Evolutionary conservation across 1,284 basidiomycete species (phyloP).

Genomic region (Singerocomus rubriflavus): DNA sequence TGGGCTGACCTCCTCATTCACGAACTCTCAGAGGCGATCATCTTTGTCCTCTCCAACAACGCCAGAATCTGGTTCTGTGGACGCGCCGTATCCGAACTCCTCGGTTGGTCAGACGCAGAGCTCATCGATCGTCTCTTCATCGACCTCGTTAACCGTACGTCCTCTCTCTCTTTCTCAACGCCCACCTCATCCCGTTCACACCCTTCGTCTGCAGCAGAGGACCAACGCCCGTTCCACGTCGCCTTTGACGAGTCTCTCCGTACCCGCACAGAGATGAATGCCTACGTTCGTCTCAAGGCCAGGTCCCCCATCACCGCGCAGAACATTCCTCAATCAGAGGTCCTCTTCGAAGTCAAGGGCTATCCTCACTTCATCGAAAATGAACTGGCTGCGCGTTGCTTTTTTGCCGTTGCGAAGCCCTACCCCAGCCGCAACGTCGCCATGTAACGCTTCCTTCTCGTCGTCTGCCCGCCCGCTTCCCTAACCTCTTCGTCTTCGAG

Average conservation of each 20-base stretch:
- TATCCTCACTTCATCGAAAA: constrained; percentile 55
- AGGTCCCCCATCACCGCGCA: constrained; percentile 17
- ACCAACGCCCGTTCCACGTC: constrained; percentile 53
- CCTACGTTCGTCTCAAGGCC: constrained; percentile 62
- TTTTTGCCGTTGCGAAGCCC: constrained; percentile 73
- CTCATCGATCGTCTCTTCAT: constrained; percentile 64
- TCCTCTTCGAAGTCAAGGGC: constrained; percentile 74
- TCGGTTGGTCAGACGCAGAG: constrained; percentile 75
- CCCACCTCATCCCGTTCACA: not conserved
- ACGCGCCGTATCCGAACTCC: constrained; percentile 62
- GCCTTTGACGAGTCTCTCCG: constrained; percentile 55
- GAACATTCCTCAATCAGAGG: constrained; percentile 37
- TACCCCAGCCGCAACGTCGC: constrained; percentile 71
- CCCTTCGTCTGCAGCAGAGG: constrained; percentile 46
- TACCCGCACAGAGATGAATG: constrained; percentile 46
- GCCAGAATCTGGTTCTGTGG: constrained; percentile 70
- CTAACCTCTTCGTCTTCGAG: constrained; percentile 38
- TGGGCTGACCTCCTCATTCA: constrained; percentile 82
- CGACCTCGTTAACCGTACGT: constrained; percentile 62
- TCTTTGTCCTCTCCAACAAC: constrained; percentile 61
- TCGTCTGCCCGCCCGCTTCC: not conserved
- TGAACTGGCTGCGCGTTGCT: constrained; percentile 46
- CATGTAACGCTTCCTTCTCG: constrained; percentile 47
- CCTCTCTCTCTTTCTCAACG: constrained; percentile 9
- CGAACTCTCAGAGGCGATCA: constrained; percentile 72